A percentile compares a stretch with the other conserved stretches of the same genome.
phyloP scores from a whole-genome alignment of 345 rosid species.

The Sonneratia caseolaris region DNA sequence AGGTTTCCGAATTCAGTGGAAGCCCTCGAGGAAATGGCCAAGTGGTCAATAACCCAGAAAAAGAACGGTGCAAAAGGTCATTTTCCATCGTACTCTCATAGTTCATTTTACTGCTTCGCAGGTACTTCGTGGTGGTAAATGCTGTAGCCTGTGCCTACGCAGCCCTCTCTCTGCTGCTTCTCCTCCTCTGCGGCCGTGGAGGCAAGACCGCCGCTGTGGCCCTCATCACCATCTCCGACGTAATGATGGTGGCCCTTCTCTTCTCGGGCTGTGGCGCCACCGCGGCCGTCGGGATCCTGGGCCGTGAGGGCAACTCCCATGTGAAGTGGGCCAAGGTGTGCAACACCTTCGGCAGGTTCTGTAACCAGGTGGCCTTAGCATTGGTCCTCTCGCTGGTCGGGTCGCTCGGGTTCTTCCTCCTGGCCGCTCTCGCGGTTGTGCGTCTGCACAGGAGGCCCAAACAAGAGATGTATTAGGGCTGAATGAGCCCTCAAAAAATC shows the following conservation, averaged over 20 bases:
- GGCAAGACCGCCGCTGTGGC: background rate
- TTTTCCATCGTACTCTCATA: background rate
- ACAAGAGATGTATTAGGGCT: background rate
- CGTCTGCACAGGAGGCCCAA: background rate
- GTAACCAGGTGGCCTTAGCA: conserved; percentile 34
- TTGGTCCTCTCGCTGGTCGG: conserved; percentile 28
- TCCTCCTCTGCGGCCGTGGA: conserved; percentile 15
- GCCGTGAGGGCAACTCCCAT: conserved; percentile 51
- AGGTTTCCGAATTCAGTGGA: too few species aligned
- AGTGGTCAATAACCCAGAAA: too few species aligned
- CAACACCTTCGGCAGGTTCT: conserved; percentile 42
- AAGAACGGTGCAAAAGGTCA: background rate
- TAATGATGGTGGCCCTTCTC: conserved; percentile 43
- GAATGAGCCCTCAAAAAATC: too few species aligned
- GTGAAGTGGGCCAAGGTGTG: conserved; percentile 57
- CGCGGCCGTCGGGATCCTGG: conserved; percentile 44
- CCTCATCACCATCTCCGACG: conserved; percentile 24
- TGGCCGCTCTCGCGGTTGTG: background rate
- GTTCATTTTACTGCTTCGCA: conserved; percentile 1
- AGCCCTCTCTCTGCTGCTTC: conserved; percentile 28
- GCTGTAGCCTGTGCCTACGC: conserved; percentile 51
- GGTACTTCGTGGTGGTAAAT: conserved; percentile 46
- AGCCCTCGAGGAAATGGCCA: too few species aligned
- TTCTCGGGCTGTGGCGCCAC: conserved; percentile 54
- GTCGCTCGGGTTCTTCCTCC: conserved; percentile 26